Base-by-base conservation (phyloP, 352 stramenopile species). In the Pythium phragmiticola region DNA sequence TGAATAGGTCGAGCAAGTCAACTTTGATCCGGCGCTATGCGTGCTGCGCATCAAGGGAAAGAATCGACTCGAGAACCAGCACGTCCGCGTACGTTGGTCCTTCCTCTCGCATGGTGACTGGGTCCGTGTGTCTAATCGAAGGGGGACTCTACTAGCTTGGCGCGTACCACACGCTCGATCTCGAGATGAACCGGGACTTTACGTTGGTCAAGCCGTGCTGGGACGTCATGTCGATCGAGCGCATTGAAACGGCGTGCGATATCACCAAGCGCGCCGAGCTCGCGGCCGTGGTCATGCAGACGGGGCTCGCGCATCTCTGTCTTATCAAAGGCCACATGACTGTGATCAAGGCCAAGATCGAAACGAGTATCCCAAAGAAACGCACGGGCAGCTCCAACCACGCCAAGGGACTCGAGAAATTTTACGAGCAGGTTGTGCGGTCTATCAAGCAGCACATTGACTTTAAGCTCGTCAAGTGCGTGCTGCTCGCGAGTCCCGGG, bases 291-390 rank as follows among this genome's bases (percentile, higher is more conserved):
- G 96, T 99, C 3, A 98, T 99, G 95, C 87, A 98, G 73, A 78
- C 83, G 3, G 97, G 97, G 6, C 75, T 99, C 14, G 96, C 96
- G 26, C 95, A 99, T 73, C 70, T 99, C 33, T 99, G 97, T 75
- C 77, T 99, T n/a, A 96, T 99, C 37, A 99, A 96, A 53, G 94
- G 92, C 11, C 85, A 97, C 57, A 96, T 99, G 75, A 99, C 97
- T 23, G 84, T 99, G 41, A 93, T 97, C 67, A 89, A 92, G 42
- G 89, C 90, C 39, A 92, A 97, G 61, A 97, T 99, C 70, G 96
- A 99, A 70, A 94, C 82, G 14, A 98, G 89, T 70, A 97, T 99
- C 67, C 96, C 97, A 0, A 98, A 98, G 70, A 99, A 99, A 78
- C 83, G 96, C 55, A 94, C 95, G 4, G 96, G 96, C n/a, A 98